Conservation (phyloP, 2,329 filamentous ascomycete species). For the Thyridium curvatum region DNA sequence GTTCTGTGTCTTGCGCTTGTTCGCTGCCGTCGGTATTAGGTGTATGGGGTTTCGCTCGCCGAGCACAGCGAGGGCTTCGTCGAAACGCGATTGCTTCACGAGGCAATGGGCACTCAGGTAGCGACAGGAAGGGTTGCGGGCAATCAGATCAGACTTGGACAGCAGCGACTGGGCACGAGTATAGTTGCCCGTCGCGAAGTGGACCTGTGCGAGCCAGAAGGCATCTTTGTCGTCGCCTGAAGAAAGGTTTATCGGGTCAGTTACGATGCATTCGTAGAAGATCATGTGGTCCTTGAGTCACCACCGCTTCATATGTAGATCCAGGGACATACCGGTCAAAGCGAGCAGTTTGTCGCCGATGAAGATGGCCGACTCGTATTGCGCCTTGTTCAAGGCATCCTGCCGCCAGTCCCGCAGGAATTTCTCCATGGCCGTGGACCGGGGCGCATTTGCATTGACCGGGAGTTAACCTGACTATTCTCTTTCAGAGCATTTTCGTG, state of each 20-base stretch:
- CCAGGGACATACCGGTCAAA: constrained; percentile 68
- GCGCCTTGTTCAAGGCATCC: constrained; percentile 90
- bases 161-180: constrained; percentile 85
- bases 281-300: neutral
- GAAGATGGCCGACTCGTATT: constrained; percentile 94
- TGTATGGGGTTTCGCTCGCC: constrained; percentile 94
- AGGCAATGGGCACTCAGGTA: constrained; percentile 93
- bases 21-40: constrained; percentile 61
- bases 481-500: no score
- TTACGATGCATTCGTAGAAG: neutral
- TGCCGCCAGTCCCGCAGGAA: constrained; percentile 93
- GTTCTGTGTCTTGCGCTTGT: constrained; percentile 67
- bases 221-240: constrained; percentile 88
- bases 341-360: constrained; percentile 96
- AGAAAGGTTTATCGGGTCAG: neutral
- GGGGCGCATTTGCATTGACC: no score
- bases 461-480: no score
- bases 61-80: constrained; percentile 79
- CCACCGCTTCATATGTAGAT: no score
- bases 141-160: constrained; percentile 73
- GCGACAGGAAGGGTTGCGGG: constrained; percentile 76
- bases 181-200: constrained; percentile 94
- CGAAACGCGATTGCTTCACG: constrained; percentile 84
- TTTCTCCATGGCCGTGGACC: constrained; percentile 66
- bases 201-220: constrained; percentile 96